A percentile compares a stretch with the other conserved stretches of the same genome.
These are phyloP conservation scores for Anisodus tanguticus DNA, from an alignment of 257 asterid genomes.

Conservation along the genomic window DNA sequence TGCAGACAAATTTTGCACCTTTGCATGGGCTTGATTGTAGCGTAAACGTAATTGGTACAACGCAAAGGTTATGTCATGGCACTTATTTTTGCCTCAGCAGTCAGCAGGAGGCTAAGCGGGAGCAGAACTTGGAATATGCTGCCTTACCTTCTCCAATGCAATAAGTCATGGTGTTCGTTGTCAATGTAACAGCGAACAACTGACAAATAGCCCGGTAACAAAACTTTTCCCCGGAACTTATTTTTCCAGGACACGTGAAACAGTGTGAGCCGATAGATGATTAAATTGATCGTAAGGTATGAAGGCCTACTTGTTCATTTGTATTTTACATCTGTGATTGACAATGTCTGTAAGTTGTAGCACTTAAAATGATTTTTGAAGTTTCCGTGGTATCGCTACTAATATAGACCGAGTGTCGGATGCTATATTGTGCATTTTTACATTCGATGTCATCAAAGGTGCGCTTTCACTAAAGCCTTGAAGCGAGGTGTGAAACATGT, in stretches of 20 bases:
- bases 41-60: background rate
- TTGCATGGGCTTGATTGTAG: background rate
- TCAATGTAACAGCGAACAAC: background rate
- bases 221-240: background rate
- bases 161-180: background rate
- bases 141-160: slow-evolving; percentile 7
- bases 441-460: no score
- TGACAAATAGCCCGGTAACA: background rate
- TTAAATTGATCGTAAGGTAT: background rate
- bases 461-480: no score
- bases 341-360: background rate
- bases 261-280: background rate
- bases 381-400: background rate
- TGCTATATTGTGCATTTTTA: background rate
- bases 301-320: background rate
- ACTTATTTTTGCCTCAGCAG: background rate
- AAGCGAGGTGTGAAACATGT: no score
- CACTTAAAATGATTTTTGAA: background rate
- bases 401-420: background rate
- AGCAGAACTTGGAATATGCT: background rate
- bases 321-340: background rate
- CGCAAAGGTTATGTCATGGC: background rate
- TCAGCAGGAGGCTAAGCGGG: slow-evolving; percentile 25
- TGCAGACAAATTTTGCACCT: slow-evolving; percentile 2
- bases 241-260: background rate